Conservation (phyloP, 768 basidiomycete species). For the Naematelia aurantialba region DNA sequence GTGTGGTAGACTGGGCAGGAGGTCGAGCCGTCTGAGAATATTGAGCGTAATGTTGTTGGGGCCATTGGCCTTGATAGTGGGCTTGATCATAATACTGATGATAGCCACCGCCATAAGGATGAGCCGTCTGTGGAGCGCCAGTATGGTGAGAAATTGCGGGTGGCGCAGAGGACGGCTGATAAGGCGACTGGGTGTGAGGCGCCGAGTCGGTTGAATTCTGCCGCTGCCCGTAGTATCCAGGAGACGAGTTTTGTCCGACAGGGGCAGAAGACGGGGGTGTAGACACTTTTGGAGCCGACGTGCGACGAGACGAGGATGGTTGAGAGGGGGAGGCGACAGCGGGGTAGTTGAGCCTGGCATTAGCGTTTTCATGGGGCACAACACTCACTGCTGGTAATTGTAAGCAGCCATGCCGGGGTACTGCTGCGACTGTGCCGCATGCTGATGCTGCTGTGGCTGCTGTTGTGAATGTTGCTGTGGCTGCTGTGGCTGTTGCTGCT, state of each 20-base stretch:
- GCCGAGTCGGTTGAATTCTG: not conserved
- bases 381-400: slow-evolving; percentile 9
- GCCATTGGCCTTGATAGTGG: slow-evolving; percentile 12
- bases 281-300: slow-evolving; percentile 11
- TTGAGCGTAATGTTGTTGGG: slow-evolving; percentile 15
- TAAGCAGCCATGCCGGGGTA: not conserved
- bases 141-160: slow-evolving; percentile 16
- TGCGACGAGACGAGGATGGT: slow-evolving; percentile 11
- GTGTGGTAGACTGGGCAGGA: slow-evolving; percentile 6
- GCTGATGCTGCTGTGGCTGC: not conserved
- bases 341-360: slow-evolving; percentile 11
- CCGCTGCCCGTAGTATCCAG: slow-evolving; percentile 2
- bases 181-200: slow-evolving; percentile 5
- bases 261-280: slow-evolving; percentile 26
- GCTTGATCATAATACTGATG: slow-evolving; percentile 17
- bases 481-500: not conserved
- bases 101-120: slow-evolving; percentile 17
- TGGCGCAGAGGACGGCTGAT: slow-evolving; percentile 25
- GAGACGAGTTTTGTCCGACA: slow-evolving; percentile 6
- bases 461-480: not conserved
- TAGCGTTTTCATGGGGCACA: not conserved
- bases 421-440: not conserved
- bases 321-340: not conserved
- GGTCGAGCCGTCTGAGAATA: not conserved
- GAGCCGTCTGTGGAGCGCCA: slow-evolving; percentile 16